A percentile compares a stretch with the other conserved stretches of the same genome.
Evolutionary conservation across 495 filamentous ascomycete species (phyloP).

Genomic region (Cercophora sp.): DNA sequence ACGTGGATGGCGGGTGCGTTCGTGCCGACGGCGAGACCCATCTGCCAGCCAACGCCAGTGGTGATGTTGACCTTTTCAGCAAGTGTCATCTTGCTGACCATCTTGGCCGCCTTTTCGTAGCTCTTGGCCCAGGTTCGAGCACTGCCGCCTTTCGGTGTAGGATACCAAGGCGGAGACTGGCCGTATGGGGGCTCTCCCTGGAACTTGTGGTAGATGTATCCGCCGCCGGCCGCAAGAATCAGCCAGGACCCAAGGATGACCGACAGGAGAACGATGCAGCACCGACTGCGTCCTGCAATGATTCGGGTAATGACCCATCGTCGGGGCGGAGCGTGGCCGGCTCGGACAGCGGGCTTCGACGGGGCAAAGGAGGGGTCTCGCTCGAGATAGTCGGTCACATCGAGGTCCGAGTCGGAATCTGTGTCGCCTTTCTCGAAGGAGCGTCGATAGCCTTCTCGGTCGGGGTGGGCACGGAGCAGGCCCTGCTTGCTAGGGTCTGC

Average conservation of each 20-base stretch:
- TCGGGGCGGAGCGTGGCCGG: background rate
- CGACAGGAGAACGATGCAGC: conserved; percentile 28
- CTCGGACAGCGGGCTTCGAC: conserved; percentile 13
- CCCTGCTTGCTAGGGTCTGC: conserved; percentile 19
- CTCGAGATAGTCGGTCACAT: conserved; percentile 39
- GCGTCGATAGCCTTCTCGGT: conserved; percentile 20
- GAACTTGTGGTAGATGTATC: conserved; percentile 41
- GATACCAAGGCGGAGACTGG: conserved; percentile 76
- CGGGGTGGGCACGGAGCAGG: conserved; percentile 14
- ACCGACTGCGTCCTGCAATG: conserved; percentile 31
- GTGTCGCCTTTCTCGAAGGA: conserved; percentile 25
- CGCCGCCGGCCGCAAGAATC: conserved; percentile 34
- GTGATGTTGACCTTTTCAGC: conserved; percentile 94
- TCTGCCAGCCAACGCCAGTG: conserved; percentile 86
- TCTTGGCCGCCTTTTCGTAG: conserved; percentile 72
- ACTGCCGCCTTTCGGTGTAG: conserved; percentile 77
- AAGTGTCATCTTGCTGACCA: conserved; percentile 81
- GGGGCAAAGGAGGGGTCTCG: conserved; percentile 18
- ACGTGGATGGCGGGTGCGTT: conserved; percentile 67
- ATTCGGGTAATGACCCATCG: conserved; percentile 20
- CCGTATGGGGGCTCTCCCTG: conserved; percentile 43
- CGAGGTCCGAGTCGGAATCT: conserved; percentile 39
- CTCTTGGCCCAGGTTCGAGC: conserved; percentile 66
- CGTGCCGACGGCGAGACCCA: conserved; percentile 88
- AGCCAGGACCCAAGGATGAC: conserved; percentile 29